Conservation (phyloP, 768 basidiomycete species). For the Hypholoma sublateritium region DNA sequence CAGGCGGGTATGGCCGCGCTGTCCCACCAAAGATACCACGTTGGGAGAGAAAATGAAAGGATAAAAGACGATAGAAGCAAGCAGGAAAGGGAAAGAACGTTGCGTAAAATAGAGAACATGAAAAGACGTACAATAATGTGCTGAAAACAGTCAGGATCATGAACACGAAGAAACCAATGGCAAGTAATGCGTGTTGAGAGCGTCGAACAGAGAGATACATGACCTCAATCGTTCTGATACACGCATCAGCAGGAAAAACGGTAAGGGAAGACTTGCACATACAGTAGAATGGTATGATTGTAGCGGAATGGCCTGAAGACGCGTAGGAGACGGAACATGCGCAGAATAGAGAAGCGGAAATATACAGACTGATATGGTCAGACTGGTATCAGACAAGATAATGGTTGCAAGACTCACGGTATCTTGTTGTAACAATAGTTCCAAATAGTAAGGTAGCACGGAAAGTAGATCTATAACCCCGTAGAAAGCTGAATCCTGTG, state of each 20-base stretch:
- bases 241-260: background rate
- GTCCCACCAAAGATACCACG: no score
- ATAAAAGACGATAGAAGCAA: background rate
- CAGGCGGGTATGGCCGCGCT: no score
- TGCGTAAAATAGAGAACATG: background rate
- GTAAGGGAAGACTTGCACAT: conserved; percentile 26
- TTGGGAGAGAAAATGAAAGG: background rate
- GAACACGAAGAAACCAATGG: conserved; percentile 84
- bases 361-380: conserved; percentile 59
- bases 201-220: conserved; percentile 89
- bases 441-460: conserved; percentile 88
- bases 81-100: background rate
- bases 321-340: conserved; percentile 85
- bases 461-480: conserved; percentile 85
- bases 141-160: conserved; percentile 89
- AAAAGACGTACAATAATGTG: conserved; percentile 64
- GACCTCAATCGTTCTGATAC: conserved; percentile 76
- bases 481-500: conserved; percentile 58
- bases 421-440: conserved; percentile 80
- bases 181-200: conserved; percentile 82
- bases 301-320: conserved; percentile 90
- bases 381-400: background rate
- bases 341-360: conserved; percentile 88
- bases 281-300: conserved; percentile 81
- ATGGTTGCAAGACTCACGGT: conserved; percentile 46